Conservation (phyloP, 306 rosid genomes). For the Lupinus albus region DNA sequence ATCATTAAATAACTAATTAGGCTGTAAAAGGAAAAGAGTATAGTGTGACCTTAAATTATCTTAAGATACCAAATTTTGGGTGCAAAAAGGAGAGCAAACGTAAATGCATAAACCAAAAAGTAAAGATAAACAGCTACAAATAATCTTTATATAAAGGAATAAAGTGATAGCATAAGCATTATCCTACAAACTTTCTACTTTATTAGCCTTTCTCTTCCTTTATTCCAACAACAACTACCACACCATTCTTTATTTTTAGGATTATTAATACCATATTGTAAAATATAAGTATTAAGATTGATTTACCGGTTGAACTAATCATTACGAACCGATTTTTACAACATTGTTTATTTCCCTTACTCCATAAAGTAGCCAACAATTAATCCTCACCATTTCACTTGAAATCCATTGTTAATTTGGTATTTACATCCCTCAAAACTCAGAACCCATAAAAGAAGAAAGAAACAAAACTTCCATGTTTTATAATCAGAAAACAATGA, state of each 20-base stretch:
- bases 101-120: not conserved
- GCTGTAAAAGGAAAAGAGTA: not conserved
- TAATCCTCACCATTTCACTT: not conserved
- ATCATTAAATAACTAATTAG: not conserved
- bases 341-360: not conserved
- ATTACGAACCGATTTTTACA: too few relatives aligned
- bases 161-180: conserved; percentile 41
- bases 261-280: too few relatives aligned
- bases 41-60: conserved; percentile 15
- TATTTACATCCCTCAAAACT: too few relatives aligned
- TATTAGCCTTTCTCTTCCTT: conserved; percentile 12
- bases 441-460: too few relatives aligned
- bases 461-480: conserved; percentile 17
- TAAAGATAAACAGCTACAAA: conserved; percentile 21
- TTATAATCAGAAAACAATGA: conserved; percentile 33
- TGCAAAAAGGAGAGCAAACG: conserved; percentile 31
- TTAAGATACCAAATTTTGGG: not conserved
- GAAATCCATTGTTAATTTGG: not conserved
- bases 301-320: too few relatives aligned
- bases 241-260: not conserved
- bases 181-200: conserved; percentile 32
- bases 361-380: not conserved
- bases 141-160: conserved; percentile 36
- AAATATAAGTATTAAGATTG: too few relatives aligned
- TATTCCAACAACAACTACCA: conserved; percentile 20